Evolutionary conservation across 192 early-diverging fungal genomes (phyloP).

Genomic region (Linnemannia schmuckeri): DNA sequence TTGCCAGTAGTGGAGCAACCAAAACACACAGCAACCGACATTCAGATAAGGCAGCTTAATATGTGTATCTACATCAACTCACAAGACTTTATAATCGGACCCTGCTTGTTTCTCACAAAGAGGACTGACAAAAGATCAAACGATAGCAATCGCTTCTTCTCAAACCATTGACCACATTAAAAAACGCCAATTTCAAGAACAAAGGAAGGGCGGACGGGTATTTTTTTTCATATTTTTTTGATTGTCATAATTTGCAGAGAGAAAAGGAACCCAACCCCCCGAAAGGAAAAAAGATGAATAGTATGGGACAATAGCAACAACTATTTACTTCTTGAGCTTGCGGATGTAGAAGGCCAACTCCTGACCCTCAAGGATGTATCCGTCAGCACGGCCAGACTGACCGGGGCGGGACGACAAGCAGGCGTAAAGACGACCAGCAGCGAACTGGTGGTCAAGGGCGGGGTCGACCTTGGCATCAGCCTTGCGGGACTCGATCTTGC

Average conservation of each 20-base stretch:
- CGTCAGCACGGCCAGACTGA: conserved; percentile 97
- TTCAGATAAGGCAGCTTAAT: not conserved
- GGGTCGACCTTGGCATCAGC: conserved; percentile 86
- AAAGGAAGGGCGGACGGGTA: not conserved
- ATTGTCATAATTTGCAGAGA: conserved; percentile 14
- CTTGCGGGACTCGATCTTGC: conserved; percentile 90
- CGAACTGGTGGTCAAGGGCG: conserved; percentile 94
- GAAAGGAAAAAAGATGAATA: not conserved
- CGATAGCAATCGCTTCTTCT: not conserved
- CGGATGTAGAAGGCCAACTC: conserved; percentile 98
- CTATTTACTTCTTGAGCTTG: conserved; percentile 58
- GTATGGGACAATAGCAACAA: not conserved
- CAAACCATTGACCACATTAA: too few species aligned
- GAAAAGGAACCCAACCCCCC: conserved; percentile 1
- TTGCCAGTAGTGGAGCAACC: not conserved
- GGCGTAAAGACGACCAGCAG: conserved; percentile 93
- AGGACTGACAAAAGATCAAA: not conserved
- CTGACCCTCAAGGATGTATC: conserved; percentile 99
- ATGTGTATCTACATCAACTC: not conserved
- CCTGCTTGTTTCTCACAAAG: not conserved
- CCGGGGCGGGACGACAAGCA: conserved; percentile 96
- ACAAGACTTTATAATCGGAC: not conserved
- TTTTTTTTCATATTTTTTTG: conserved; percentile 11
- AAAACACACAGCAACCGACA: not conserved
- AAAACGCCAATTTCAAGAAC: not conserved